Conservation (phyloP, 306 rosid genomes). For the Oxytropis ochrocephala region DNA sequence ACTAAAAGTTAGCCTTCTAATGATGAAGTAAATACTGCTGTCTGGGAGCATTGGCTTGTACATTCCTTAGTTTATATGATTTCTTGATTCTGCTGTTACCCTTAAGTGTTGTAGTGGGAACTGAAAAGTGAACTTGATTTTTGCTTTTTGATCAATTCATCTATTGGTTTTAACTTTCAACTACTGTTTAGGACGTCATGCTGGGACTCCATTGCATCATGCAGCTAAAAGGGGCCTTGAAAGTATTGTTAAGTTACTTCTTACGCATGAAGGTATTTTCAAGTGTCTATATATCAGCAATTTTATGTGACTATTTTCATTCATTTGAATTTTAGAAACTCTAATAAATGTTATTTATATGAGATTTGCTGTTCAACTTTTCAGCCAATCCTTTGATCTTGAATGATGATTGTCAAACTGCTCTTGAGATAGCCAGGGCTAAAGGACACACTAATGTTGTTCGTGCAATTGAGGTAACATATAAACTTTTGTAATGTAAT, state of each 20-base stretch:
- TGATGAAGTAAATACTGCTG: neutral
- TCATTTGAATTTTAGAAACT: conserved; percentile 14
- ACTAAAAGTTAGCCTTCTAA: neutral
- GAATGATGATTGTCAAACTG: conserved; percentile 94
- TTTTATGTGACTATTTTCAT: neutral
- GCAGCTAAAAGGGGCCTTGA: conserved; percentile 93
- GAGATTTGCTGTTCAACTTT: conserved; percentile 16
- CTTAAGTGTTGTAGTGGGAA: neutral
- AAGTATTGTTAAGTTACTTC: conserved; percentile 66
- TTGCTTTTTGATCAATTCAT: conserved; percentile 6
- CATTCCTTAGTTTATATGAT: conserved; percentile 15
- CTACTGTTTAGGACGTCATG: conserved; percentile 53
- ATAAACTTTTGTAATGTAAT: neutral
- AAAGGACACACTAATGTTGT: conserved; percentile 76
- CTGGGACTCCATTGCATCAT: conserved; percentile 94
- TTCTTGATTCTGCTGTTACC: conserved; percentile 2
- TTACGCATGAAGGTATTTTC: conserved; percentile 67
- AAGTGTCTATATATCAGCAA: neutral
- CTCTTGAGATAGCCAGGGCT: conserved; percentile 85
- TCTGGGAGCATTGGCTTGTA: neutral
- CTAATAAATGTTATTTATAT: conserved; percentile 6
- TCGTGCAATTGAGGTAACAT: conserved; percentile 76
- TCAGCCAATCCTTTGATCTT: conserved; percentile 76
- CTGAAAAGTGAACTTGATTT: conserved; percentile 4
- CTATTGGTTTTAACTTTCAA: conserved; percentile 9